A percentile compares a stretch with the other conserved stretches of the same genome.
Evolutionary conservation across 1,139 yeast genomes (phyloP).

Genomic region (Diutina scorzettiae): DNA sequence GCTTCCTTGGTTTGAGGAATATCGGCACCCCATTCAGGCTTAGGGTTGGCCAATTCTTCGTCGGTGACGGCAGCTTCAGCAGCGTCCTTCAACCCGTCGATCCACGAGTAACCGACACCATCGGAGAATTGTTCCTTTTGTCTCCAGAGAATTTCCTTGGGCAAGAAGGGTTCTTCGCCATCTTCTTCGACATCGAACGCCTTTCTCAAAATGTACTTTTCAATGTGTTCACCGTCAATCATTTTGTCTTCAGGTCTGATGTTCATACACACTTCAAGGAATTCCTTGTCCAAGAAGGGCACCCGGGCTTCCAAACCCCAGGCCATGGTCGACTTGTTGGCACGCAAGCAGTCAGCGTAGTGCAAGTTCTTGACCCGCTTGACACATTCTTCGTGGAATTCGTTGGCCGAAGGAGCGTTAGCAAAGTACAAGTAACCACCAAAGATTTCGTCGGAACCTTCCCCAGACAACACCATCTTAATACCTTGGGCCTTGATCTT

Average conservation of each 20-base stretch:
- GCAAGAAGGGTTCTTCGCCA: conserved; percentile 61
- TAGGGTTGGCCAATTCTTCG: conserved; percentile 80
- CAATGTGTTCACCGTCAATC: conserved; percentile 69
- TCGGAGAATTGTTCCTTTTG: conserved; percentile 99
- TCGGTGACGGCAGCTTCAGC: conserved; percentile 82
- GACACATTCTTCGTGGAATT: conserved; percentile 92
- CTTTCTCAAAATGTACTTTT: conserved; percentile 90
- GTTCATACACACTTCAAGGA: conserved; percentile 88
- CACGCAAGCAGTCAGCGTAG: conserved; percentile 93
- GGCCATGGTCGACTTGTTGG: conserved; percentile 99
- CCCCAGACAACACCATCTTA: conserved; percentile 98
- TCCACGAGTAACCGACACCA: conserved; percentile 99
- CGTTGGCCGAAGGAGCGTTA: conserved; percentile 83
- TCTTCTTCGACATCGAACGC: conserved; percentile 85
- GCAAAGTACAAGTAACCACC: conserved; percentile 98
- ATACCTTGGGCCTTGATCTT: conserved; percentile 99
- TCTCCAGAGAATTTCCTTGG: conserved; percentile 95
- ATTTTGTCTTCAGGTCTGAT: conserved; percentile 87
- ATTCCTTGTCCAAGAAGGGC: conserved; percentile 92
- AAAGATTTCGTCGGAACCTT: conserved; percentile 97
- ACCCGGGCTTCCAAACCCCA: conserved; percentile 99
- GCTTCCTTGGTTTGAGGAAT: conserved; percentile 97
- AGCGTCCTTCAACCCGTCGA: conserved; percentile 90
- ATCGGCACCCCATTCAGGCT: conserved; percentile 93
- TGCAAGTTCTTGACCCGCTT: conserved; percentile 94